Evolutionary conservation across 192 early-diverging fungal genomes (phyloP), one percentile per base, ranked within the genome.

Genomic region (Backusella mclennaniae): DNA sequence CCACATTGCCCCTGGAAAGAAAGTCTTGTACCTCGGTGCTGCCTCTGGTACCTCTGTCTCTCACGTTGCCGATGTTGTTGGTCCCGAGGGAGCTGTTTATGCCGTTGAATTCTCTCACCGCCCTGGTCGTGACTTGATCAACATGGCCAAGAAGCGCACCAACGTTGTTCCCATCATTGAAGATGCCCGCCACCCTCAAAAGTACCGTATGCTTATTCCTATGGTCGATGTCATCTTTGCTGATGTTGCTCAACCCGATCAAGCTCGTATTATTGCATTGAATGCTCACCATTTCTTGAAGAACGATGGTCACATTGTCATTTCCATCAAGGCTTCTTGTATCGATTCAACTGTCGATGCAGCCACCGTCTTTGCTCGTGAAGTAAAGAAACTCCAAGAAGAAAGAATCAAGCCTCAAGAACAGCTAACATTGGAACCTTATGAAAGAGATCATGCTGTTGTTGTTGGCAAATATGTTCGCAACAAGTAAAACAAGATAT

Each of bases 61-160:
- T 36, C 98, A 99, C 86, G 98, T 99, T 69, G 96, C 98, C 21
- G 98, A 98, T 84, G 91, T 98, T 39, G 96, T 99, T 79, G 96
- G 97, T 23, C 94, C 96, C 23, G 92, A 95, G 79, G 98, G 98
- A 82, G 90, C 96, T 53, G 98, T 99, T 67, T 99, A 98, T 85
- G 98, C 96, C 46, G 98, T 99, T 78, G 98, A 99, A 82, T 99
- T 99, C 88, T 98, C 98, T 75, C 97, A 98, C 91, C 92, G 98
- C 74, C 93, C 96, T 26, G 98, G 98, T 52, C 96, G 98, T 86
- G 98, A 99, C 79, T 88, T 99, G 77, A 98, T 99, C 88, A 98
- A 97, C 90, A 95, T 98, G 92, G 98, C 98, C 84, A 99, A 99
- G 93, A 99, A 99, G 92, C 95, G 97, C 77, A 98, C 96, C 80